Evolutionary conservation across 805 yeast genomes (phyloP).

Genomic region (Metschnikowia matae): DNA sequence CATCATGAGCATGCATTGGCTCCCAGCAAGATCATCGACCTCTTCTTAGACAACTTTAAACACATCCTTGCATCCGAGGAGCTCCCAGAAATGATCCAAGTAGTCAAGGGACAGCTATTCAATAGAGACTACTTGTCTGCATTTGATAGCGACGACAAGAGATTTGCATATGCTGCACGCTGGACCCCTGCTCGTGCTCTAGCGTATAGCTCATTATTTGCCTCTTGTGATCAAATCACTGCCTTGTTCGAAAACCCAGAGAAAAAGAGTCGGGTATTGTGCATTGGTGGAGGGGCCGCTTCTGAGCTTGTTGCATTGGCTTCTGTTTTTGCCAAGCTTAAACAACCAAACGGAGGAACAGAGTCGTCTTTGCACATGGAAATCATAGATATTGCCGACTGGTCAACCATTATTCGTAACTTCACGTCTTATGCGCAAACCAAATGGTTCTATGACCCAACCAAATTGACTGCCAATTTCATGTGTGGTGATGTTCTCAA

Average conservation of each 20-base stretch:
- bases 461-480: slow-evolving; percentile 28
- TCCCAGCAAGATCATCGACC: slow-evolving; percentile 32
- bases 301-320: slow-evolving; percentile 69
- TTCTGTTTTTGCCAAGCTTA: slow-evolving; percentile 48
- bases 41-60: slow-evolving; percentile 33
- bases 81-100: slow-evolving; percentile 50
- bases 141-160: slow-evolving; percentile 56
- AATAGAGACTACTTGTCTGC: slow-evolving; percentile 70
- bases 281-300: slow-evolving; percentile 90
- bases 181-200: slow-evolving; percentile 86
- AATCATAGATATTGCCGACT: slow-evolving; percentile 75
- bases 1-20: slow-evolving; percentile 29
- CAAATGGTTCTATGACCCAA: slow-evolving; percentile 49
- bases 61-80: slow-evolving; percentile 32
- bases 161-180: slow-evolving; percentile 74
- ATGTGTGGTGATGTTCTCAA: slow-evolving; percentile 29
- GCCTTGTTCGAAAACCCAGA: slow-evolving; percentile 32
- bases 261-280: slow-evolving; percentile 41
- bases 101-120: slow-evolving; percentile 64
- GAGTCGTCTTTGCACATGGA: slow-evolving; percentile 41
- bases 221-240: slow-evolving; percentile 43
- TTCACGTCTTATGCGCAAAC: slow-evolving; percentile 41
- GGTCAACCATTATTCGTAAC: slow-evolving; percentile 53
- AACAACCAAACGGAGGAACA: slow-evolving; percentile 30
- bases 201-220: slow-evolving; percentile 66